Conservation (phyloP, 148 eudicot genomes). For the Vaccinium corymbosum region DNA sequence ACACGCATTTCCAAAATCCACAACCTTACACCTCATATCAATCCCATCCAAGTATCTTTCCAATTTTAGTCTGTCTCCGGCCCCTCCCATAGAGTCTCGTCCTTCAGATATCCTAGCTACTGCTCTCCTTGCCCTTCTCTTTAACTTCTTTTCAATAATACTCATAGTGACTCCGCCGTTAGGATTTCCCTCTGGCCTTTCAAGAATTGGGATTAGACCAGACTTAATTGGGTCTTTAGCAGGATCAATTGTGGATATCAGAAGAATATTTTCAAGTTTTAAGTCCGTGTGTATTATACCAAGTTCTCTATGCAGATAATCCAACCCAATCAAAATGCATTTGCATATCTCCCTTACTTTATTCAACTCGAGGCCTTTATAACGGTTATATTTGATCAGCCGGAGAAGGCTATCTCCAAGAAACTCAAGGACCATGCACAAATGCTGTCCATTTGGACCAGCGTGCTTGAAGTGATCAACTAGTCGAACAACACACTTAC, state of each 20-base stretch:
- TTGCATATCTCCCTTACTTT: constrained; percentile 86
- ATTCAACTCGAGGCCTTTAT: constrained; percentile 73
- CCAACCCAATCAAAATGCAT: constrained; percentile 81
- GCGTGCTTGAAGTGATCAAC: constrained; percentile 88
- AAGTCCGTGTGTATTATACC: constrained; percentile 80
- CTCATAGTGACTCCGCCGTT: constrained; percentile 58
- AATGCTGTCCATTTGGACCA: constrained; percentile 94
- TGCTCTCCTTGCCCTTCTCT: constrained; percentile 86
- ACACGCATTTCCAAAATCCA: constrained; percentile 97
- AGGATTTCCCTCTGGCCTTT: constrained; percentile 76
- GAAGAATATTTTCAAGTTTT: constrained; percentile 93
- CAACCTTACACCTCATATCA: constrained; percentile 76
- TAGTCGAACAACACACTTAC: constrained; percentile 56
- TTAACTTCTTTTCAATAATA: constrained; percentile 69
- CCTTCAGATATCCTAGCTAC: constrained; percentile 77
- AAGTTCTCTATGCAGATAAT: constrained; percentile 83
- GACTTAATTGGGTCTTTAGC: constrained; percentile 81
- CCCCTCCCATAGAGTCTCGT: constrained; percentile 56
- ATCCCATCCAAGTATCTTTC: constrained; percentile 69
- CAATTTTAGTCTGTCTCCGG: constrained; percentile 35
- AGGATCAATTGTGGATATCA: constrained; percentile 74
- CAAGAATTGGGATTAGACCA: constrained; percentile 68
- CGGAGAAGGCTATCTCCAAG: constrained; percentile 92
- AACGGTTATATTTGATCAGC: constrained; percentile 70
- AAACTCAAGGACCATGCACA: constrained; percentile 95